Evolutionary conservation across 495 filamentous ascomycete genomes (phyloP), one percentile per base, ranked within the genome.

Genomic region (Tuber magnatum): DNA sequence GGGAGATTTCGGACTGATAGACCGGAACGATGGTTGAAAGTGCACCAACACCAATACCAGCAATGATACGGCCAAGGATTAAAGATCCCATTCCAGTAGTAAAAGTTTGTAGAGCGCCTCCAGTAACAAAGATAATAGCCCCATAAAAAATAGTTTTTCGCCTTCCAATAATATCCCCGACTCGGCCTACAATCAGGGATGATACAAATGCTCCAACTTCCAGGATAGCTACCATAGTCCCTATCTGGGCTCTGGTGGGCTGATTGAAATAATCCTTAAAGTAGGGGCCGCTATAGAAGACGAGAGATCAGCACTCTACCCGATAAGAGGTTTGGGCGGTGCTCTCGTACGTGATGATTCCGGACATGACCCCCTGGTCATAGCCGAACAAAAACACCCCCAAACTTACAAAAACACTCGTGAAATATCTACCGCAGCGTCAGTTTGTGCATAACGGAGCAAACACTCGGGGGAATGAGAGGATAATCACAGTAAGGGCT

Each of bases 331-430:
- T 0, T 35, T 14, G 35, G 28, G 28, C 10, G 3, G 32, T 35
- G 68, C 10, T 68, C 5, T 70, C 71, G 79, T 87, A 97, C 94
- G 92, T 97, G 85, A 99, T 97, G 81, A 99, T 97, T 65, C 95
- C 96, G 75, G 96, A 98, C 95, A 97, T 98, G 69, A 99, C 95
- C 76, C 95, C 95, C 84, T 99, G 95, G 83, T 99, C 95, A 88
- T 99, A 99, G 73, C 95, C 96, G 84, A 99, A 99, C 40, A 99
- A 86, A 80, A 99, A 99, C 40, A 99, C 95, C 39, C 95, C 95
- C 82, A 99, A 87, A 71, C 96, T 98, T 78, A 99, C 95, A 85
- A 99, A 98, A 24, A 99, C 92, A 83, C 92, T 97, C 44, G 96
- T 97, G 83, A 99, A 98, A 83, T 97, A 99, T 71, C 94, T 97